Evolutionary conservation across 768 basidiomycete species (phyloP).

Genomic region (Cyathus striatus): DNA sequence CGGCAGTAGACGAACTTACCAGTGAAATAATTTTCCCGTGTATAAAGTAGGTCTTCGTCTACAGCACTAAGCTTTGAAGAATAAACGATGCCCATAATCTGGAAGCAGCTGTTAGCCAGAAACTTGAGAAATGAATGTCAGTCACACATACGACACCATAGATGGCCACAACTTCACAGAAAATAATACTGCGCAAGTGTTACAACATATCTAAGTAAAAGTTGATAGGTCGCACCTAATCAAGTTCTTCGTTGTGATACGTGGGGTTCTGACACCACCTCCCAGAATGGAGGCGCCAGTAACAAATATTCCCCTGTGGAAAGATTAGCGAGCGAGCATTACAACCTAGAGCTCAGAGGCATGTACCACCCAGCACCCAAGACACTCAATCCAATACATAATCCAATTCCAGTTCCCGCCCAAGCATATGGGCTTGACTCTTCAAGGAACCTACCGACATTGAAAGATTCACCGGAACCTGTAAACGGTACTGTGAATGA

Average conservation of each 20-base stretch:
- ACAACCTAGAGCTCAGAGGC: not conserved
- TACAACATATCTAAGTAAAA: not conserved
- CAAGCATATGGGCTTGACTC: conserved; percentile 92
- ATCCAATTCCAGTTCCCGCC: conserved; percentile 85
- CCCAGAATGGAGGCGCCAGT: conserved; percentile 97
- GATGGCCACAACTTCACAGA: conserved; percentile 99
- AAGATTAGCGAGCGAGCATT: not conserved
- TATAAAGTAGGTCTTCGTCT: conserved; percentile 68
- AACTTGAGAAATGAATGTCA: not conserved
- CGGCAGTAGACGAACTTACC: conserved; percentile 33
- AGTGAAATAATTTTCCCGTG: conserved; percentile 87
- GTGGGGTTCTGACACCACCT: conserved; percentile 88
- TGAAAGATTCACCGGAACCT: conserved; percentile 91
- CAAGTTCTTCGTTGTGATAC: conserved; percentile 95
- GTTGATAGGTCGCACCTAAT: conserved; percentile 66
- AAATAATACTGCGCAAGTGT: conserved; percentile 72
- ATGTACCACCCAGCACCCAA: conserved; percentile 93
- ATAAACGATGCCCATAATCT: conserved; percentile 97
- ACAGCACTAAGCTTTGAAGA: conserved; percentile 71
- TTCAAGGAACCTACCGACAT: conserved; percentile 90
- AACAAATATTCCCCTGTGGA: conserved; percentile 88
- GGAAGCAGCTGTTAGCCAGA: conserved; percentile 1
- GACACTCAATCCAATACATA: conserved; percentile 92
- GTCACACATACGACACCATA: conserved; percentile 89
- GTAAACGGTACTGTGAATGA: conserved; percentile 2